Percentiles rank a stretch among this genome's conserved stretches.
Conservation (phyloP, 2,329 filamentous ascomycete species). For the Pyrenophora teres region DNA sequence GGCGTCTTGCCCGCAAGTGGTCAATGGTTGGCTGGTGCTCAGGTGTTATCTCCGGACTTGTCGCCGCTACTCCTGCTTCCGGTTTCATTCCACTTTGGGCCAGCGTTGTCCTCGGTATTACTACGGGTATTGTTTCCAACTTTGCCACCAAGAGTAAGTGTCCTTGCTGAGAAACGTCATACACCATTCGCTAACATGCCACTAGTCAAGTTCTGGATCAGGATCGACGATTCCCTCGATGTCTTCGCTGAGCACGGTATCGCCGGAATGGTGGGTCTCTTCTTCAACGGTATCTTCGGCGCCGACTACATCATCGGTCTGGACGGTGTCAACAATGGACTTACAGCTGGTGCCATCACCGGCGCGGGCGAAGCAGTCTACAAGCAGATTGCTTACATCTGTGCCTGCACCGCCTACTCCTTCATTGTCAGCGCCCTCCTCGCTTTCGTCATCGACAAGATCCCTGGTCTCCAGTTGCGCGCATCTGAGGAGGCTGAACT, state of each 20-base stretch:
- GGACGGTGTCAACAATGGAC: constrained; percentile 72
- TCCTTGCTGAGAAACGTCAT: not conserved
- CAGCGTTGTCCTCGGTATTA: constrained; percentile 63
- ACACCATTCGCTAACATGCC: constrained; percentile 24
- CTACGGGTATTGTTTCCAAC: constrained; percentile 73
- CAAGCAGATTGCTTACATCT: constrained; percentile 78
- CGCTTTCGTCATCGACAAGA: constrained; percentile 73
- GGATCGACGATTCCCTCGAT: constrained; percentile 85
- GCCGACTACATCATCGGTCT: constrained; percentile 75
- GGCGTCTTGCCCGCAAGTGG: constrained; percentile 91
- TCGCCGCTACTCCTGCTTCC: constrained; percentile 83
- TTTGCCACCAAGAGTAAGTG: constrained; percentile 83
- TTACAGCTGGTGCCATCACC: constrained; percentile 68
- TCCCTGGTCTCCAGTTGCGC: constrained; percentile 79
- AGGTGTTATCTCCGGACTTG: constrained; percentile 82
- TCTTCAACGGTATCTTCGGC: constrained; percentile 78
- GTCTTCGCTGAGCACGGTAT: constrained; percentile 89
- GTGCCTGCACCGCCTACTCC: constrained; percentile 67
- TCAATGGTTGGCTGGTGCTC: constrained; percentile 93
- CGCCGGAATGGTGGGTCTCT: constrained; percentile 79
- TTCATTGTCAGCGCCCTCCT: constrained; percentile 76
- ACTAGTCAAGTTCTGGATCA: constrained; percentile 72
- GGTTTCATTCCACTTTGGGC: constrained; percentile 76
- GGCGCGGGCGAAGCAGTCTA: constrained; percentile 76
- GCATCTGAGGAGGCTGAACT: constrained; percentile 82